phyloP scores from a whole-genome alignment of 2,329 filamentous ascomycete genomes.

The Parastagonospora nodorum region DNA sequence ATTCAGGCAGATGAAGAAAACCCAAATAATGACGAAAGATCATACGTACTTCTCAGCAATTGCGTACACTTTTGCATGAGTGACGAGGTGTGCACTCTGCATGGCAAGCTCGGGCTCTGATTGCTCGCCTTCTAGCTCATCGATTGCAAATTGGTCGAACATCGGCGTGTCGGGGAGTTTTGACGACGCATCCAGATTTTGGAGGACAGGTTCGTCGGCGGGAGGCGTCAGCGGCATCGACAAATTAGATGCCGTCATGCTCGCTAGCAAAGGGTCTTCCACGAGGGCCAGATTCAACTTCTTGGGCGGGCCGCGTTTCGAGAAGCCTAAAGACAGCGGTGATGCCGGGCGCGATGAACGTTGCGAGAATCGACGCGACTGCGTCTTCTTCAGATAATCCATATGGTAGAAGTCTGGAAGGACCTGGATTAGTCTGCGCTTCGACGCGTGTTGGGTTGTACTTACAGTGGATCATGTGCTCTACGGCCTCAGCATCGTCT shows the following conservation, averaged over 20 bases:
- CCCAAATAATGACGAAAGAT: conserved; percentile 13
- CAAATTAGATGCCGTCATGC: conserved; percentile 29
- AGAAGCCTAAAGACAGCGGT: conserved; percentile 20
- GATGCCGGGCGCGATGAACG: conserved; percentile 31
- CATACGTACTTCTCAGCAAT: conserved; percentile 55
- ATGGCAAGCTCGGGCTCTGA: conserved; percentile 43
- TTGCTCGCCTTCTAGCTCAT: conserved; percentile 33
- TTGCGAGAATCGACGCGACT: conserved; percentile 37
- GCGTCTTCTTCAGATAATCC: conserved; percentile 44
- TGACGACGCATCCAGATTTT: conserved; percentile 24
- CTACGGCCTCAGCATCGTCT: conserved; percentile 48
- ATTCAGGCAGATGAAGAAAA: conserved; percentile 17
- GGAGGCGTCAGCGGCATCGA: conserved; percentile 33
- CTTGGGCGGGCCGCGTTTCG: conserved; percentile 21
- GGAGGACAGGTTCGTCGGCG: conserved; percentile 27
- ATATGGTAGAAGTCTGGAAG: conserved; percentile 48
- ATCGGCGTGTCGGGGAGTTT: conserved; percentile 40
- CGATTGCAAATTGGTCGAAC: conserved; percentile 40
- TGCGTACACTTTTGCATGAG: conserved; percentile 56
- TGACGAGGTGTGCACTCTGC: conserved; percentile 50
- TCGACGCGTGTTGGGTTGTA: conserved; percentile 3
- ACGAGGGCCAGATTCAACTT: conserved; percentile 40
- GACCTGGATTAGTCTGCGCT: conserved; percentile 19
- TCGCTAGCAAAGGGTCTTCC: conserved; percentile 48
- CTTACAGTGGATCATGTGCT: conserved; percentile 50